A percentile compares a stretch with the other conserved stretches of the same genome.
Conservation (phyloP, 1,284 basidiomycete genomes). For the Puccinia horiana region DNA sequence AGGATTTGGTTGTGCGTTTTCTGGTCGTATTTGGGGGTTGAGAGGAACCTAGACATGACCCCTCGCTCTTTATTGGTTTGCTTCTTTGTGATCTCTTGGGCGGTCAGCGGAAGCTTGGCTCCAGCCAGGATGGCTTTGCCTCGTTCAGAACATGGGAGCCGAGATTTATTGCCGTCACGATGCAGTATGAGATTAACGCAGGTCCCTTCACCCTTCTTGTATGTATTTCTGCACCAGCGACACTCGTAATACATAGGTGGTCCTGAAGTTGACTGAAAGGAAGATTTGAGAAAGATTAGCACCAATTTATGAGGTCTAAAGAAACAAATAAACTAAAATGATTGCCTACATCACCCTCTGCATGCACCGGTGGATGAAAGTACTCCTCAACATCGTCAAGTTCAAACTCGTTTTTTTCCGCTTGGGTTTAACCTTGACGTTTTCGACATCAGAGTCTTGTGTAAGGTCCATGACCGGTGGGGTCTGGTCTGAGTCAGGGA, state of each 20-base stretch:
- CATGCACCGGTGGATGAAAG: no score
- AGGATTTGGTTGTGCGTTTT: not conserved
- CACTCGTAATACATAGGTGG: no score
- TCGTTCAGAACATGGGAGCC: not conserved
- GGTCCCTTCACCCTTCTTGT: not conserved
- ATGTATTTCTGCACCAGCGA: not conserved
- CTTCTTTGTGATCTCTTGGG: not conserved
- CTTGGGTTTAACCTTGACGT: not conserved
- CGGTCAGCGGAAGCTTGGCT: not conserved
- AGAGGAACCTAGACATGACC: not conserved
- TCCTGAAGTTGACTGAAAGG: no score
- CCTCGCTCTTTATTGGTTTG: not conserved
- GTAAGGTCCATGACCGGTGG: constrained; percentile 2
- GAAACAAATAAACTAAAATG: no score
- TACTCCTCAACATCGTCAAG: no score
- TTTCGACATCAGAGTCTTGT: not conserved
- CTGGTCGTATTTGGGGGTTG: no score
- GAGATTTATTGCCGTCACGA: not conserved
- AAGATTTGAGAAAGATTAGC: no score
- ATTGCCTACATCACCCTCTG: no score
- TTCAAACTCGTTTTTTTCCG: not conserved
- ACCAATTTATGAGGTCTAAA: no score
- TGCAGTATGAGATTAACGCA: not conserved
- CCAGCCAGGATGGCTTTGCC: not conserved
- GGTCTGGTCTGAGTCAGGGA: no score